Evolutionary conservation across 129 eudicot genomes (phyloP).

Genomic region (Ambrosia artemisiifolia): DNA sequence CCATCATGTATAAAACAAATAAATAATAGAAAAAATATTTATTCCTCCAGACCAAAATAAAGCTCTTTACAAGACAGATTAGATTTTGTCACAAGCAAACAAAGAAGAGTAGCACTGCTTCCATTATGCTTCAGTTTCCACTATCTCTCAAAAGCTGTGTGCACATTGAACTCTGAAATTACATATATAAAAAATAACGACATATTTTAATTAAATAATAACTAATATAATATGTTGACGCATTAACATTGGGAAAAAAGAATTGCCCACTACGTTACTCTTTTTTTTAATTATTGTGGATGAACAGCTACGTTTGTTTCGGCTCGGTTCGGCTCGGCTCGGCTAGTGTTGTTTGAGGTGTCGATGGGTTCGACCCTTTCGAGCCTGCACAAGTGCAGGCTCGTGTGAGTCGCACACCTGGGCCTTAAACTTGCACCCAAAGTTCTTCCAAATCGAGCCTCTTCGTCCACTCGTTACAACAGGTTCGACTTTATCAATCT

Average conservation of each 20-base stretch:
- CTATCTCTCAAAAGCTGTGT: constrained; percentile 43
- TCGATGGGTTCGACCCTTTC: constrained; percentile 52
- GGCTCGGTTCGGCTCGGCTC: neutral
- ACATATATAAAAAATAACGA: neutral
- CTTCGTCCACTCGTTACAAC: constrained; percentile 40
- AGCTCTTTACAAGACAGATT: neutral
- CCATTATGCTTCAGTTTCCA: constrained; percentile 35
- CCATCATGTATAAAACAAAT: neutral
- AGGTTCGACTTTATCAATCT: constrained; percentile 50
- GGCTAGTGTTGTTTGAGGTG: constrained; percentile 42
- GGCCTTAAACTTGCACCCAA: constrained; percentile 92
- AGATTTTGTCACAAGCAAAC: constrained; percentile 27
- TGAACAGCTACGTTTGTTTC: too few species aligned
- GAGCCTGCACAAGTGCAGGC: constrained; percentile 51
- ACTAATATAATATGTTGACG: neutral
- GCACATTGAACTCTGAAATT: constrained; percentile 13
- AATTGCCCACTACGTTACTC: constrained; percentile 1
- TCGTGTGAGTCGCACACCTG: constrained; percentile 95
- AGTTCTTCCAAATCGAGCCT: constrained; percentile 42
- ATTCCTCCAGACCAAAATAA: constrained; percentile 19
- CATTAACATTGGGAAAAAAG: constrained; percentile 9
- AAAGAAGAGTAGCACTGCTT: constrained; percentile 23
- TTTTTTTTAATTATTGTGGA: neutral
- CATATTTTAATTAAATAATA: neutral
- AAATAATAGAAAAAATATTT: neutral